Evolutionary conservation across 2,329 filamentous ascomycete genomes (phyloP).

Genomic region (Hyphodiscus sp.): DNA sequence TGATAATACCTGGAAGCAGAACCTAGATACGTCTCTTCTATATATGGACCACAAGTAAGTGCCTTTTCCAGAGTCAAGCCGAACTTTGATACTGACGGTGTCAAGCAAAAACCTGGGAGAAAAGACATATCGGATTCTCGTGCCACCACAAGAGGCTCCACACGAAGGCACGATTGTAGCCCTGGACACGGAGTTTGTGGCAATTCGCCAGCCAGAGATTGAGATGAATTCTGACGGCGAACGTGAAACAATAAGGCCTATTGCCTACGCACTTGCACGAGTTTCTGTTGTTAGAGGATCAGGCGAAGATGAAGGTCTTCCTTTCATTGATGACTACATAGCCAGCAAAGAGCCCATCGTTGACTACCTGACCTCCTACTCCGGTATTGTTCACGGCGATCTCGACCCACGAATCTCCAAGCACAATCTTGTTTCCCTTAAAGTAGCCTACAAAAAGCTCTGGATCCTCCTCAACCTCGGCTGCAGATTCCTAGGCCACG

Average conservation of each 20-base stretch:
- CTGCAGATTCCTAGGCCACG: constrained; percentile 89
- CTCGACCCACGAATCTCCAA: constrained; percentile 70
- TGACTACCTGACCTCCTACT: constrained; percentile 92
- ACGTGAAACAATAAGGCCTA: constrained; percentile 84
- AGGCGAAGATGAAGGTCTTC: constrained; percentile 70
- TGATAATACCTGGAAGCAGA: constrained; percentile 79
- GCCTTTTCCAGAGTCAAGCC: neutral
- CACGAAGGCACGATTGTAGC: constrained; percentile 71
- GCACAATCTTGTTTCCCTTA: constrained; percentile 80
- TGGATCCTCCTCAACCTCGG: constrained; percentile 95
- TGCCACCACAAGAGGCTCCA: constrained; percentile 56
- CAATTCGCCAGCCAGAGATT: constrained; percentile 86
- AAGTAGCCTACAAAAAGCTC: constrained; percentile 93
- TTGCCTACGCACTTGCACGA: constrained; percentile 84
- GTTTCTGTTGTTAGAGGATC: constrained; percentile 82
- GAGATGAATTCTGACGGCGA: constrained; percentile 94
- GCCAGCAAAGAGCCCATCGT: constrained; percentile 84
- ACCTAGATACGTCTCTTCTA: constrained; percentile 76
- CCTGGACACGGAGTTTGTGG: constrained; percentile 94
- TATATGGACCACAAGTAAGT: constrained; percentile 61
- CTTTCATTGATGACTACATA: constrained; percentile 98
- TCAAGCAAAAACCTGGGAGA: constrained; percentile 37
- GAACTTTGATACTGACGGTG: constrained; percentile 5
- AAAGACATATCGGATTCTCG: constrained; percentile 55
- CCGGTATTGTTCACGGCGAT: constrained; percentile 81